Base-by-base conservation (phyloP, 495 filamentous ascomycete genomes). In the Neurospora tetrasperma region DNA sequence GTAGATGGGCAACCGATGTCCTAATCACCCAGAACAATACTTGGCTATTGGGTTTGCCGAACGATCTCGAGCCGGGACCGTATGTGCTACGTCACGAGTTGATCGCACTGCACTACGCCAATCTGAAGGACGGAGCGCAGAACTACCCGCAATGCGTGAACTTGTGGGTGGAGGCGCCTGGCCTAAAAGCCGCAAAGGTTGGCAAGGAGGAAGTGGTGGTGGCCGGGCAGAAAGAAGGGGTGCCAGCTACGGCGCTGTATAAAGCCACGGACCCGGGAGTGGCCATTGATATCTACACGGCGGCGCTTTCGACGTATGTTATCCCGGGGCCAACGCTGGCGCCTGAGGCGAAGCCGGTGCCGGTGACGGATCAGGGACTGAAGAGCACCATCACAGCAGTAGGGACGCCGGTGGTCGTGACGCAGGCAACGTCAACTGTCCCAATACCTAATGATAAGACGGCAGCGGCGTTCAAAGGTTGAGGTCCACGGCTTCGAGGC, bases 51-150 rank as follows among this genome's bases (percentile, higher is more conserved):
- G 88, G 82, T 2, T 88, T 94, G 73, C 91, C 92, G 42, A 74
- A 76, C 20, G 80, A 80, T 71, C 84, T 93, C 69, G 83, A 80
- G 11, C 77, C 88, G 10, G 91, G 91, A 6, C 86, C 89, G 81
- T 94, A 93, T 70, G 86, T 94, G 71, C 80, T 94, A 54, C 87
- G 92, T 42, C 89, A 93, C 73, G 92, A 94, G 81, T 86, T 92
- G 72, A 89, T 93, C 42, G 91, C 88, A 27, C 86, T 94, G 42
- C 91, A 94, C 81, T 87, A 83, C n/a, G 89, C 90, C 31, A 85
- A 79, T 7, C 76, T 84, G 4, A 75, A 75, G 20, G 82, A 87
- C 71, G 87, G 90, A 12, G 90, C 91, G 23, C 91, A 94, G 82
- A 90, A 89, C 80, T 94, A 94, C 77, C 92, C 91, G n/a, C 79